Evolutionary conservation across 2,329 filamentous ascomycete species (phyloP).

Genomic region (Fusarium graminum): DNA sequence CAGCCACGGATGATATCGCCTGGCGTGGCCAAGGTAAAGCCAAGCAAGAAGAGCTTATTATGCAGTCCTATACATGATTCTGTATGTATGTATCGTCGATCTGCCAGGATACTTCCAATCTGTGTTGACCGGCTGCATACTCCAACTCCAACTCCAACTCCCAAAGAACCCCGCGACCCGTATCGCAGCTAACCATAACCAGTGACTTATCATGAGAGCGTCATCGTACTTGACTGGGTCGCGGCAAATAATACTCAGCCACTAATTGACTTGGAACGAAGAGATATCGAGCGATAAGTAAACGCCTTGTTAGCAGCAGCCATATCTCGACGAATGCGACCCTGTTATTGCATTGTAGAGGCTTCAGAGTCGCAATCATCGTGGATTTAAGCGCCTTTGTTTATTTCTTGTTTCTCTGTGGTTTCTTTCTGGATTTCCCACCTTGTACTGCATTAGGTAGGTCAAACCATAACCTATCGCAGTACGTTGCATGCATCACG

Average conservation of each 20-base stretch:
- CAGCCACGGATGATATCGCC: constrained; percentile 27
- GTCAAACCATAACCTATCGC: constrained; percentile 17
- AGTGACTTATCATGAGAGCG: constrained; percentile 37
- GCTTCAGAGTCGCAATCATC: constrained; percentile 21
- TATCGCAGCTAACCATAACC: constrained; percentile 32
- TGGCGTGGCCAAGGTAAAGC: not conserved
- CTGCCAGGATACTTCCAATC: constrained; percentile 27
- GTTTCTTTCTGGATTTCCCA: constrained; percentile 16
- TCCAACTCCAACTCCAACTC: not conserved
- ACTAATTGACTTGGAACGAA: constrained; percentile 16
- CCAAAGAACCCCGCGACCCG: constrained; percentile 25
- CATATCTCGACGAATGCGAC: constrained; percentile 30
- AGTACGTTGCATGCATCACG: constrained; percentile 12
- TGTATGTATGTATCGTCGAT: constrained; percentile 43
- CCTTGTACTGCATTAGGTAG: constrained; percentile 21
- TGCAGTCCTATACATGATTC: not conserved
- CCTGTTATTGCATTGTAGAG: constrained; percentile 23
- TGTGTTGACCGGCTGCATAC: constrained; percentile 48
- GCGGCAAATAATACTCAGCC: constrained; percentile 17
- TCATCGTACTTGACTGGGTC: constrained; percentile 39
- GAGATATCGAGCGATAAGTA: constrained; percentile 37
- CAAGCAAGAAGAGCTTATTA: constrained; percentile 1
- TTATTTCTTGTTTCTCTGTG: not conserved
- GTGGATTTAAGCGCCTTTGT: constrained; percentile 19
- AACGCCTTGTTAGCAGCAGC: constrained; percentile 22